Percentiles rank a stretch among this genome's conserved stretches.
phyloP scores from a whole-genome alignment of 495 filamentous ascomycete genomes.

The Sordaria brevicollis region DNA sequence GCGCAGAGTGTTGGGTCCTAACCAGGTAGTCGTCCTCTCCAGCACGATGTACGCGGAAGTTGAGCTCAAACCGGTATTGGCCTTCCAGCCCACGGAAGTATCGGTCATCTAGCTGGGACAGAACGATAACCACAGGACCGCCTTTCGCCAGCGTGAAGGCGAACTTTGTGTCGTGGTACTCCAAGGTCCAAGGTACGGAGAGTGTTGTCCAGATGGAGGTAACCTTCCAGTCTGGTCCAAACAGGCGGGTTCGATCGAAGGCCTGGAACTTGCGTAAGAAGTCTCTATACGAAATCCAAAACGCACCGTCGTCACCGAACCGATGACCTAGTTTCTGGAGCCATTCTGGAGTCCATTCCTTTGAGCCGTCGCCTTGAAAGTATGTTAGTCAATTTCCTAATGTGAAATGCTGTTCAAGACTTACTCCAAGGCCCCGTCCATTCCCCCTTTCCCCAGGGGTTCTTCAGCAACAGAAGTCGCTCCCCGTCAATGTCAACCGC shows the following conservation, averaged over 20 bases:
- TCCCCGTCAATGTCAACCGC: conserved; percentile 67
- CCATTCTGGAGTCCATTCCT: conserved; percentile 88
- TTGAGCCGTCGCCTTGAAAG: conserved; percentile 54
- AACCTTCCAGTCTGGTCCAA: conserved; percentile 73
- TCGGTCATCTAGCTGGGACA: conserved; percentile 74
- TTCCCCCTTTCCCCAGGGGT: conserved; percentile 82
- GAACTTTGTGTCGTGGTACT: conserved; percentile 81
- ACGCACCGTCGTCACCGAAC: conserved; percentile 81
- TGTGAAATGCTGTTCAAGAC: neutral
- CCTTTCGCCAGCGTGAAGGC: conserved; percentile 53
- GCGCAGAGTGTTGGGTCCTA: conserved; percentile 59
- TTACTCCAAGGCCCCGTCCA: conserved; percentile 72
- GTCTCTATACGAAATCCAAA: conserved; percentile 66
- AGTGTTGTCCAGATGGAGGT: conserved; percentile 78
- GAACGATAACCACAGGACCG: conserved; percentile 65
- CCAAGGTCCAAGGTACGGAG: conserved; percentile 73
- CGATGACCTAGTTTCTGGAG: conserved; percentile 65
- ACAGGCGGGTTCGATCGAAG: conserved; percentile 83
- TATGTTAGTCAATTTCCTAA: neutral
- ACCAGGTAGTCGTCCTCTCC: conserved; percentile 79
- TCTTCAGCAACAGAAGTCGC: conserved; percentile 66
- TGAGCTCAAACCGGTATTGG: conserved; percentile 67
- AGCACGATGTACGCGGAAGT: conserved; percentile 74
- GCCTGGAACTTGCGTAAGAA: conserved; percentile 72
- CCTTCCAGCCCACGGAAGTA: conserved; percentile 79